These are phyloP conservation scores for Syncephalastrum racemosum DNA, from an alignment of 371 early-diverging fungal genomes.

Conservation along the genomic window DNA sequence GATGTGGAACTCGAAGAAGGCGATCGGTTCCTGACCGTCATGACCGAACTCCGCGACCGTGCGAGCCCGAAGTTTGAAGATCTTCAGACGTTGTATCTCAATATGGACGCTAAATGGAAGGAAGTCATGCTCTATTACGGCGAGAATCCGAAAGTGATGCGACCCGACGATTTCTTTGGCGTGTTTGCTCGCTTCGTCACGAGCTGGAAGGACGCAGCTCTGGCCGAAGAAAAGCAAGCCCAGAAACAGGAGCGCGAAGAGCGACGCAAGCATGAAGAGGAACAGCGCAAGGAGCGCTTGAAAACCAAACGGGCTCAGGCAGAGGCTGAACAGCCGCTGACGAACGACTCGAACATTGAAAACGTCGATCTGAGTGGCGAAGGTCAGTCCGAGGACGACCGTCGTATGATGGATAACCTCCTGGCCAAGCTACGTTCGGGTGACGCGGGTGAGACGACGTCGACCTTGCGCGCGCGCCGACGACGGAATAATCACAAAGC, in stretches of 20 bases:
- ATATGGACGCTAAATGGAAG: conserved; percentile 48
- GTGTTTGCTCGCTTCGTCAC: conserved; percentile 23
- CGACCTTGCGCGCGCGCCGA: no score
- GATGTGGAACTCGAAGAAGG: conserved; percentile 15
- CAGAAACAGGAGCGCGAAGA: conserved; percentile 33
- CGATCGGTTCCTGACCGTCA: conserved; percentile 37
- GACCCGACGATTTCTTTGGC: conserved; percentile 36
- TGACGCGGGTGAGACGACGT: conserved; percentile 10
- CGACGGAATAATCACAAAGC: conserved; percentile 1
- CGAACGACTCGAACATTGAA: conserved; percentile 2
- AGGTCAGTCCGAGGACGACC: conserved; percentile 22
- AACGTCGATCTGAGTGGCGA: conserved; percentile 13
- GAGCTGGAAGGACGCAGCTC: conserved; percentile 28
- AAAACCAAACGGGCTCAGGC: conserved; percentile 7
- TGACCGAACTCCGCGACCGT: conserved; percentile 33
- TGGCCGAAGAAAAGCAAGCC: conserved; percentile 29
- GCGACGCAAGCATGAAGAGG: conserved; percentile 26
- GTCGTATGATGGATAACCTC: conserved; percentile 46
- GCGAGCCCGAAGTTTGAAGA: conserved; percentile 39
- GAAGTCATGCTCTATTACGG: conserved; percentile 39
- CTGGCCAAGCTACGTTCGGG: conserved; percentile 40
- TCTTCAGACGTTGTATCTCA: conserved; percentile 39
- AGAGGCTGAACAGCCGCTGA: background rate
- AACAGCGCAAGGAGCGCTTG: conserved; percentile 22
- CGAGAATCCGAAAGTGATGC: conserved; percentile 34